A percentile compares a stretch with the other conserved stretches of the same genome.
Evolutionary conservation across 768 basidiomycete genomes (phyloP).

Genomic region (Rhodotorula toruloides): DNA sequence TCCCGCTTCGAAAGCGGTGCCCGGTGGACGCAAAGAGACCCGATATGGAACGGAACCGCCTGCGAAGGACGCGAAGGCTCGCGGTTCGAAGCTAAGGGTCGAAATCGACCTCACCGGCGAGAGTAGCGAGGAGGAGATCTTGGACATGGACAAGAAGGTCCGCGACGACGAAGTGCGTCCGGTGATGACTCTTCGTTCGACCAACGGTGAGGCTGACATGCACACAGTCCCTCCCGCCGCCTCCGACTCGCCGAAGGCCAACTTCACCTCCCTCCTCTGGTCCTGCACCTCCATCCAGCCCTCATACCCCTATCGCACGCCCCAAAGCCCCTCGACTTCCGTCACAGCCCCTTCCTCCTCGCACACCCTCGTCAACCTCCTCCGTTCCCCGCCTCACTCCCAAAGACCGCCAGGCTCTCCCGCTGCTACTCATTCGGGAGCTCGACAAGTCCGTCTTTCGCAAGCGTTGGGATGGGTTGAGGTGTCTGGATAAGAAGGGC

Average conservation of each 20-base stretch:
- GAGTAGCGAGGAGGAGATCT: constrained; percentile 18
- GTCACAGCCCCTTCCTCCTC: not conserved
- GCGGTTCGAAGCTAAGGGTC: not conserved
- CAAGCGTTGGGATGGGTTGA: constrained; percentile 7
- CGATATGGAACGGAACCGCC: no score
- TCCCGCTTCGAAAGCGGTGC: not conserved
- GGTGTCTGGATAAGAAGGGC: not conserved
- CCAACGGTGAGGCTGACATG: no score
- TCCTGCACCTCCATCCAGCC: no score
- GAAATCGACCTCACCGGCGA: constrained; percentile 28
- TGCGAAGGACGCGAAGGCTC: not conserved
- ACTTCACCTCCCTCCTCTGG: no score
- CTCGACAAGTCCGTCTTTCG: constrained; percentile 36
- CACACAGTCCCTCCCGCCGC: no score
- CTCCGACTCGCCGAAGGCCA: no score
- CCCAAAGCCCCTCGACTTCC: not conserved
- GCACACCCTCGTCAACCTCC: not conserved
- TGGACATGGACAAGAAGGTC: not conserved
- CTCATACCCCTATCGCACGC: not conserved
- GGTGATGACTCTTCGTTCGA: no score
- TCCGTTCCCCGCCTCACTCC: constrained; percentile 8
- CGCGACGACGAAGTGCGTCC: not conserved
- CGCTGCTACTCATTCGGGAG: constrained; percentile 21
- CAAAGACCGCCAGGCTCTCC: constrained; percentile 12
- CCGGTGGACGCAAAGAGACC: not conserved